A percentile compares a stretch with the other conserved stretches of the same genome.
Evolutionary conservation across 495 filamentous ascomycete genomes (phyloP).

Genomic region (Letharia columbiana): DNA sequence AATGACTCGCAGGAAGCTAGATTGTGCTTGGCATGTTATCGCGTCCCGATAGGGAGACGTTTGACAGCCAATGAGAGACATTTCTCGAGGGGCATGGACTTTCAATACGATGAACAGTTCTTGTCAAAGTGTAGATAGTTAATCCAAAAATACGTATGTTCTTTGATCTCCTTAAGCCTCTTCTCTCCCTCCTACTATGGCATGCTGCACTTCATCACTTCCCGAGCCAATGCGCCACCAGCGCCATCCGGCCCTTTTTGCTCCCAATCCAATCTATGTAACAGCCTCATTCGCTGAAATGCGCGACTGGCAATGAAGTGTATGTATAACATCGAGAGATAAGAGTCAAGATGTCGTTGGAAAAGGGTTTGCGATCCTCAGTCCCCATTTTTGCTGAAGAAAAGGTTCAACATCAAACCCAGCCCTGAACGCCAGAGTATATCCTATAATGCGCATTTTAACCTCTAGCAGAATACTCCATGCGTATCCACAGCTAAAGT

Average conservation of each 20-base stretch:
- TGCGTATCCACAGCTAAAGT: not conserved
- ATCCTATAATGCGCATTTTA: not conserved
- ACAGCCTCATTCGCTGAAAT: constrained; percentile 12
- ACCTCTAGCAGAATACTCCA: not conserved
- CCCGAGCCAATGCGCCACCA: not conserved
- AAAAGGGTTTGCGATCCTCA: not conserved
- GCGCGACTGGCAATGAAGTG: not conserved
- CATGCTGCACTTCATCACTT: not conserved
- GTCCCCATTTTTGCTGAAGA: not conserved
- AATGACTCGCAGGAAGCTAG: constrained; percentile 4
- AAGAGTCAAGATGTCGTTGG: not conserved
- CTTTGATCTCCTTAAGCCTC: not conserved
- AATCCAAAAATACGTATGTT: too few relatives aligned
- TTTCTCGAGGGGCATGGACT: not conserved
- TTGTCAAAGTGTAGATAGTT: not conserved
- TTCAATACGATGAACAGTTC: not conserved
- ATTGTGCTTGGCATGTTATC: not conserved
- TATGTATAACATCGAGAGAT: constrained; percentile 15
- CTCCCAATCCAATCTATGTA: constrained; percentile 20
- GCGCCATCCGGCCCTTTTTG: not conserved
- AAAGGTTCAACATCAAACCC: not conserved
- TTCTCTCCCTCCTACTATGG: not conserved
- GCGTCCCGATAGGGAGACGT: not conserved
- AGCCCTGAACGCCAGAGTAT: not conserved
- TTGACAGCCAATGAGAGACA: not conserved